Evolutionary conservation across 768 basidiomycete species (phyloP).

Genomic region (Cystobasidium ongulense): DNA sequence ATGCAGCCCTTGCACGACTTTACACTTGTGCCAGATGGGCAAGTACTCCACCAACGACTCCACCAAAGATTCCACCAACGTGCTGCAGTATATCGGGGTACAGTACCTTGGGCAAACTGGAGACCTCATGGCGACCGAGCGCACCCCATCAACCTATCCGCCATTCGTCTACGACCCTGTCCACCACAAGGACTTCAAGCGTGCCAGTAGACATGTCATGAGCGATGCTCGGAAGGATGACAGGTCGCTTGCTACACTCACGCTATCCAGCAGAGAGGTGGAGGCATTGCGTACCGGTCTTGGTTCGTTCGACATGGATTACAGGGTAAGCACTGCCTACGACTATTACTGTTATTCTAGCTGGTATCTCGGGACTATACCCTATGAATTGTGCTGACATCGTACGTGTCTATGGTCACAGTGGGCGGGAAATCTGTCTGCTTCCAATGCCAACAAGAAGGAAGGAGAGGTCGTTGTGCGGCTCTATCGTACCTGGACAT

Average conservation of each 20-base stretch:
- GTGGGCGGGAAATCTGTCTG: slow-evolving; percentile 15
- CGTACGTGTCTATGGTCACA: not conserved
- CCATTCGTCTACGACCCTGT: no score
- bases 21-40: no score
- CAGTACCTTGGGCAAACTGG: no score
- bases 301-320: not conserved
- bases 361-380: not conserved
- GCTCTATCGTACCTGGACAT: slow-evolving; percentile 14
- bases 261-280: not conserved
- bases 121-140: no score
- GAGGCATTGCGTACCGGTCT: not conserved
- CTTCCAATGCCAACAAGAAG: not conserved
- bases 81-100: no score
- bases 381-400: not conserved
- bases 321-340: not conserved
- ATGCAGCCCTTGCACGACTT: no score
- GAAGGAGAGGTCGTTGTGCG: not conserved
- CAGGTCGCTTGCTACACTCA: not conserved
- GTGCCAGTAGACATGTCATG: not conserved
- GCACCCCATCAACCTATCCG: no score
- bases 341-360: not conserved
- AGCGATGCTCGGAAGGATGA: not conserved
- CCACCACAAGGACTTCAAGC: slow-evolving; percentile 3
- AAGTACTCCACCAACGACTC: no score
- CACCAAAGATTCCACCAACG: no score